These are phyloP conservation scores for Daedalea quercina DNA, from an alignment of 768 basidiomycete genomes.

Conservation along the genomic window DNA sequence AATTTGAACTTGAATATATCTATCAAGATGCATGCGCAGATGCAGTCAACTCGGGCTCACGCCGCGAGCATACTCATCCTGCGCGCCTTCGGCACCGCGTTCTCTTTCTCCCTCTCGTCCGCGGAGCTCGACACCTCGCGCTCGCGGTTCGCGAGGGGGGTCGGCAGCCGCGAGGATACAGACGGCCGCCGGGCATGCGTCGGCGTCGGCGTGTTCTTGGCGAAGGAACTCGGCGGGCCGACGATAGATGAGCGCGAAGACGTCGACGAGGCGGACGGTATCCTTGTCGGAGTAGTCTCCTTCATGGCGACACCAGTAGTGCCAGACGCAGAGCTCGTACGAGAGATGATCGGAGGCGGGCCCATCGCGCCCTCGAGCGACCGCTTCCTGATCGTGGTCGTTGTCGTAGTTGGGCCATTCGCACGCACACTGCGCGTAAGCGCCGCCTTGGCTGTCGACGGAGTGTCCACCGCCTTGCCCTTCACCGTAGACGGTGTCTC, in stretches of 20 bases:
- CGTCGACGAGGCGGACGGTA: constrained; percentile 12
- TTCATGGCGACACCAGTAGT: constrained; percentile 1
- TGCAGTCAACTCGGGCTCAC: background rate
- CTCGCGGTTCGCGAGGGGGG: constrained; percentile 24
- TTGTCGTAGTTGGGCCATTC: constrained; percentile 24
- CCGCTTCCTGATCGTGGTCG: constrained; percentile 10
- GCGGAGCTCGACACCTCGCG: constrained; percentile 22
- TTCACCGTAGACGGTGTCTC: constrained; percentile 28
- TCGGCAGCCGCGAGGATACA: constrained; percentile 24
- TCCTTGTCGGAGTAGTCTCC: constrained; percentile 15
- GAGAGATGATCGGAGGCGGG: constrained; percentile 31
- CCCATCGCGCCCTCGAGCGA: constrained; percentile 40
- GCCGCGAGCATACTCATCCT: constrained; percentile 19
- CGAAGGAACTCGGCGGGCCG: constrained; percentile 14
- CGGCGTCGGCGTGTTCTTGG: constrained; percentile 7
- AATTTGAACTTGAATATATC: too few species aligned
- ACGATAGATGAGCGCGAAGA: constrained; percentile 4
- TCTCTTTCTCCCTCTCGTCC: constrained; percentile 58
- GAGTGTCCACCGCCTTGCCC: constrained; percentile 1
- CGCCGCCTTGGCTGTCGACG: constrained; percentile 24
- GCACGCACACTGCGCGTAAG: constrained; percentile 46
- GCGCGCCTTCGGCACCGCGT: constrained; percentile 21
- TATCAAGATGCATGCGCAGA: background rate
- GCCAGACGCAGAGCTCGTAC: constrained; percentile 5
- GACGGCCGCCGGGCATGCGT: constrained; percentile 13